phyloP scores from a whole-genome alignment of 768 basidiomycete species.

The Lactarius deliciosus region DNA sequence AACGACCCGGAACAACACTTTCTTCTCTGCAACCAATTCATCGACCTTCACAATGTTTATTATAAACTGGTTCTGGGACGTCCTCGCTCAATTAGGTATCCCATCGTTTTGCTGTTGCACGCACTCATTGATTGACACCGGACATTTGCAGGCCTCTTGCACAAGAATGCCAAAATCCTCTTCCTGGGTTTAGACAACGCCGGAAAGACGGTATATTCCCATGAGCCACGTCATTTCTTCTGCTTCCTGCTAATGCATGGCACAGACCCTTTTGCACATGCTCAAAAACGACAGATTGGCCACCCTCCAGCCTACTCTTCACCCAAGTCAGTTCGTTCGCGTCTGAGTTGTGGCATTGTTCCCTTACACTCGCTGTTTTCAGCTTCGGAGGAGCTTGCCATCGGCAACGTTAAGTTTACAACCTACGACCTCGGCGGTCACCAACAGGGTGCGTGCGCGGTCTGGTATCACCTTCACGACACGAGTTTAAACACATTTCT shows the following conservation, averaged over 20 bases:
- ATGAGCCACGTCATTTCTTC: not conserved
- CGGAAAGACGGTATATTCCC: constrained; percentile 84
- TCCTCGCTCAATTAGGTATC: constrained; percentile 88
- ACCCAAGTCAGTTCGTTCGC: constrained; percentile 73
- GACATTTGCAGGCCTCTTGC: constrained; percentile 63
- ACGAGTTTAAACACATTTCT: constrained; percentile 2
- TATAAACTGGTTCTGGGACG: constrained; percentile 95
- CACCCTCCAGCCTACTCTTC: constrained; percentile 95
- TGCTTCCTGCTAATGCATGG: not conserved
- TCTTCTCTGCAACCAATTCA: not conserved
- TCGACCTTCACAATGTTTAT: constrained; percentile 62
- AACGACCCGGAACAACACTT: constrained; percentile 13
- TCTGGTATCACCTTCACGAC: constrained; percentile 8
- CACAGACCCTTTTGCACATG: constrained; percentile 94
- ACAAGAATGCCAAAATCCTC: constrained; percentile 99
- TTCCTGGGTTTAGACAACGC: constrained; percentile 99
- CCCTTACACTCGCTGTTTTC: constrained; percentile 15
- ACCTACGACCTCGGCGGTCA: constrained; percentile 99
- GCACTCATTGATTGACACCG: constrained; percentile 2
- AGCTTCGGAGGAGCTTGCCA: constrained; percentile 99
- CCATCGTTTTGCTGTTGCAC: not conserved
- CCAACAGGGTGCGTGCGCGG: constrained; percentile 69
- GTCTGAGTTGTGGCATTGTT: constrained; percentile 17
- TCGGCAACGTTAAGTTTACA: constrained; percentile 98
- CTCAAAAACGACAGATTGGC: constrained; percentile 98